phyloP scores from a whole-genome alignment of 352 stramenopile species.

The Globisporangium ultimum region DNA sequence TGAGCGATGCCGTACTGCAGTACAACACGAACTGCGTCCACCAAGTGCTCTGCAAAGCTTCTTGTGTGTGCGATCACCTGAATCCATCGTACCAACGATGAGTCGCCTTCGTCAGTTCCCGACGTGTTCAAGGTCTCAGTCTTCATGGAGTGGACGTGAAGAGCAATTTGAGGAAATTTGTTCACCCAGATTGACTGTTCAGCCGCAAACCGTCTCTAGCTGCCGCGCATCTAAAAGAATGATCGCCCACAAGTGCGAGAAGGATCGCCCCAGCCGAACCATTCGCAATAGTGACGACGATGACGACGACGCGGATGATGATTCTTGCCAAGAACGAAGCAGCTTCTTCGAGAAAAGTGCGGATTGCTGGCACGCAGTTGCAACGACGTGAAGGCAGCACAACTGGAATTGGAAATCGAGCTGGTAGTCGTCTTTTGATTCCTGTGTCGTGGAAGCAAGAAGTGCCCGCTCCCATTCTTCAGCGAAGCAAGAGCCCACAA shows the following conservation, averaged over 20 bases:
- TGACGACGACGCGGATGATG: not conserved
- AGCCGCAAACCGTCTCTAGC: slow-evolving; percentile 11
- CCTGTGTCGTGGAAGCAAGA: not conserved
- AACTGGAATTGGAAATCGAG: slow-evolving; percentile 23
- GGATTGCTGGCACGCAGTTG: slow-evolving; percentile 10
- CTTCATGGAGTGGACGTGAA: slow-evolving; percentile 10
- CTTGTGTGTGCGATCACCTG: slow-evolving; percentile 3
- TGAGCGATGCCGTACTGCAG: slow-evolving; percentile 17
- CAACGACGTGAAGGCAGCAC: slow-evolving; percentile 20
- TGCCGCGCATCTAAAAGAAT: slow-evolving; percentile 4
- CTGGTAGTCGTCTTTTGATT: not conserved
- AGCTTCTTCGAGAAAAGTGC: slow-evolving; percentile 6
- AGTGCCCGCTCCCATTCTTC: not conserved
- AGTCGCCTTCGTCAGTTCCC: not conserved
- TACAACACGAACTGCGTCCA: slow-evolving; percentile 9
- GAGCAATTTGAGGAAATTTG: slow-evolving; percentile 14
- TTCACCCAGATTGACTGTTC: slow-evolving; percentile 39
- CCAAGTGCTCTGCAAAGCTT: slow-evolving; percentile 14
- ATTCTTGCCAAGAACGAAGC: slow-evolving; percentile 1
- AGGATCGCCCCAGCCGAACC: slow-evolving; percentile 15
- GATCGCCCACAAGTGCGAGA: slow-evolving; percentile 15
- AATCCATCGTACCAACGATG: not conserved
- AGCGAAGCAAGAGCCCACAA: slow-evolving; percentile 8
- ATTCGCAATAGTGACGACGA: not conserved
- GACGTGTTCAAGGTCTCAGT: not conserved